These are phyloP conservation scores for Pythium chondricola DNA, from an alignment of 352 stramenopile genomes.

Conservation along the genomic window DNA sequence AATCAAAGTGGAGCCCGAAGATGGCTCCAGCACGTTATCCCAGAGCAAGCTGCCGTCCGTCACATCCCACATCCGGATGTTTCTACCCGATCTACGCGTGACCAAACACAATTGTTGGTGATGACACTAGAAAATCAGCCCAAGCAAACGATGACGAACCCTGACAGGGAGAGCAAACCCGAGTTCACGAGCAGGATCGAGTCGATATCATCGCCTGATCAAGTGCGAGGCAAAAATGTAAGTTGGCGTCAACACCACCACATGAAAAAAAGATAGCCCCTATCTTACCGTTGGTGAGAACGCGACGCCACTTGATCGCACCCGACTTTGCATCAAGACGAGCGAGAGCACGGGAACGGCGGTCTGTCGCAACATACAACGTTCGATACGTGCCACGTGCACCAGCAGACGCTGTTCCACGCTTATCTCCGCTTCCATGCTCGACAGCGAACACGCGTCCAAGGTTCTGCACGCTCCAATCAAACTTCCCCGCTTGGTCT, in stretches of 20 bases:
- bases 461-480: slow-evolving; percentile 69
- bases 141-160: too few relatives aligned
- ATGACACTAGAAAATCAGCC: too few relatives aligned
- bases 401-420: slow-evolving; percentile 23
- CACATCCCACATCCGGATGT: slow-evolving; percentile 64
- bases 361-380: slow-evolving; percentile 69
- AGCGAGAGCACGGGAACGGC: slow-evolving; percentile 47
- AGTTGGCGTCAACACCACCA: neutral
- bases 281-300: slow-evolving; percentile 39
- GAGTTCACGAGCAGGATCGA: slow-evolving; percentile 65
- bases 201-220: slow-evolving; percentile 49
- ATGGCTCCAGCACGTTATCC: slow-evolving; percentile 38
- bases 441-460: slow-evolving; percentile 41
- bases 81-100: slow-evolving; percentile 32
- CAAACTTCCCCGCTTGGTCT: slow-evolving; percentile 72
- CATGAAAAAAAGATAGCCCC: neutral
- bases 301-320: slow-evolving; percentile 69
- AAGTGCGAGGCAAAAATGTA: neutral
- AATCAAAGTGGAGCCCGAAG: too few relatives aligned
- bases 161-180: slow-evolving; percentile 55
- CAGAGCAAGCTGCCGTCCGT: slow-evolving; percentile 57
- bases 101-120: slow-evolving; percentile 2
- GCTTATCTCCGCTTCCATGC: slow-evolving; percentile 42
- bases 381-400: slow-evolving; percentile 38
- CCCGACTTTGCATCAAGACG: slow-evolving; percentile 63